Percentiles rank a stretch among this genome's conserved stretches.
Evolutionary conservation across 345 rosid genomes (phyloP).

Genomic region (Rhizophora mangle): DNA sequence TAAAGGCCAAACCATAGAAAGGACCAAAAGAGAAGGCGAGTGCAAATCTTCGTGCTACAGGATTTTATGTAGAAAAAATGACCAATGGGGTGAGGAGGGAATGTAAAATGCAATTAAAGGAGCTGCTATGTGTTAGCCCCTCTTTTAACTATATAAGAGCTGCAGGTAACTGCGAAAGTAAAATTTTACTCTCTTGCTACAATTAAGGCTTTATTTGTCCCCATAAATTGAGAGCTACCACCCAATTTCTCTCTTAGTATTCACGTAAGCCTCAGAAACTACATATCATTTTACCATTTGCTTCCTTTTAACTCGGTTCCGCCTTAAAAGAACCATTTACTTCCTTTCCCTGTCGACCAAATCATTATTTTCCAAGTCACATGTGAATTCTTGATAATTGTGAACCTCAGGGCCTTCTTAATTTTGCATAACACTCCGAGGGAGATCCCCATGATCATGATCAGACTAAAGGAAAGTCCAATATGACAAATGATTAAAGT

Average conservation of each 20-base stretch:
- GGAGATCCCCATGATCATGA: neutral
- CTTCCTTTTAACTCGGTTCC: neutral
- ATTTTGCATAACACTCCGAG: too few relatives aligned
- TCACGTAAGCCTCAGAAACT: neutral
- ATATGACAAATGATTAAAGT: constrained; percentile 26
- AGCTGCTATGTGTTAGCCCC: constrained; percentile 4
- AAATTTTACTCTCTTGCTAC: neutral
- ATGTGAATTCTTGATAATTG: neutral
- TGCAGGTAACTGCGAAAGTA: constrained; percentile 9
- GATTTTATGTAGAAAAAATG: constrained; percentile 9
- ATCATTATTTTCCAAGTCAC: neutral
- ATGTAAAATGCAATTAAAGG: constrained; percentile 29
- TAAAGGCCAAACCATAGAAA: constrained; percentile 31
- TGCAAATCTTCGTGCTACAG: constrained; percentile 9
- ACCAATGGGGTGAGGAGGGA: neutral
- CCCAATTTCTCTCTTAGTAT: neutral
- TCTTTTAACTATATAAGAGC: constrained; percentile 8
- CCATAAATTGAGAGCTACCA: neutral
- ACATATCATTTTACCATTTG: neutral
- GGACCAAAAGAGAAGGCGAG: constrained; percentile 9
- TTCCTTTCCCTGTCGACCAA: neutral
- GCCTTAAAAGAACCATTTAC: too few relatives aligned
- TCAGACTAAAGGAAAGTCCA: constrained; percentile 14
- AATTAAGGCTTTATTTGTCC: neutral
- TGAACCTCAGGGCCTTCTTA: neutral